Percentiles rank a stretch among this genome's conserved stretches.
Conservation (phyloP, 345 rosid species). For the Gossypium sturtianum region DNA sequence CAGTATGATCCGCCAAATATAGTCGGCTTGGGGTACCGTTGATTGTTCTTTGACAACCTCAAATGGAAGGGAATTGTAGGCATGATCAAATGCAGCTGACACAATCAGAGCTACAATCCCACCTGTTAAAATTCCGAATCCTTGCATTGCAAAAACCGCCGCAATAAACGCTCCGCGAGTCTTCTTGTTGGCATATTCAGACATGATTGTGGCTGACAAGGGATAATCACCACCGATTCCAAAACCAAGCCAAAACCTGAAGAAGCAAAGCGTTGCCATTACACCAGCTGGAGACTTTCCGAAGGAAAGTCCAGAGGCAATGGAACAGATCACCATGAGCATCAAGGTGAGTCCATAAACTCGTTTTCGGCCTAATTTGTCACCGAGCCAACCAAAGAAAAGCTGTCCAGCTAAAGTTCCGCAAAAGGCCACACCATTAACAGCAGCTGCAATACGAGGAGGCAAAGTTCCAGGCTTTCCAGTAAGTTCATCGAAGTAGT, state of each 20-base stretch:
- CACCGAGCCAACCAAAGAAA: constrained; percentile 58
- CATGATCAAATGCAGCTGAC: constrained; percentile 30
- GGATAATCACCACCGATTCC: constrained; percentile 66
- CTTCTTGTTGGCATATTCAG: constrained; percentile 58
- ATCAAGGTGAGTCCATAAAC: constrained; percentile 54
- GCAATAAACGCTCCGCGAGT: constrained; percentile 52
- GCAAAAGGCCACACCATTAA: constrained; percentile 50
- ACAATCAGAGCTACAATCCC: constrained; percentile 41
- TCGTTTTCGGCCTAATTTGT: constrained; percentile 42
- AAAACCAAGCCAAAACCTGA: constrained; percentile 62
- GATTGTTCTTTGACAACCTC: constrained; percentile 16
- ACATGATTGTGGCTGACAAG: constrained; percentile 58
- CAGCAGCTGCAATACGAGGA: constrained; percentile 41
- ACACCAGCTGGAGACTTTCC: constrained; percentile 31
- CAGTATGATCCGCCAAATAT: constrained; percentile 44
- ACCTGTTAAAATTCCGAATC: constrained; percentile 48
- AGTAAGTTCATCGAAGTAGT: constrained; percentile 20
- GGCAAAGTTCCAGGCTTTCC: constrained; percentile 40
- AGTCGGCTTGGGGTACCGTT: constrained; percentile 41
- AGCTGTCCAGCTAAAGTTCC: constrained; percentile 55
- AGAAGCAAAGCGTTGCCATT: constrained; percentile 52
- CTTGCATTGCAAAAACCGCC: constrained; percentile 59
- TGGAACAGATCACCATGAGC: constrained; percentile 43
- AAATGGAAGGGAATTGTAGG: constrained; percentile 31
- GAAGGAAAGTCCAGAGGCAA: constrained; percentile 51